phyloP scores from a whole-genome alignment of 495 filamentous ascomycete species.

The Trichoderma virens region DNA sequence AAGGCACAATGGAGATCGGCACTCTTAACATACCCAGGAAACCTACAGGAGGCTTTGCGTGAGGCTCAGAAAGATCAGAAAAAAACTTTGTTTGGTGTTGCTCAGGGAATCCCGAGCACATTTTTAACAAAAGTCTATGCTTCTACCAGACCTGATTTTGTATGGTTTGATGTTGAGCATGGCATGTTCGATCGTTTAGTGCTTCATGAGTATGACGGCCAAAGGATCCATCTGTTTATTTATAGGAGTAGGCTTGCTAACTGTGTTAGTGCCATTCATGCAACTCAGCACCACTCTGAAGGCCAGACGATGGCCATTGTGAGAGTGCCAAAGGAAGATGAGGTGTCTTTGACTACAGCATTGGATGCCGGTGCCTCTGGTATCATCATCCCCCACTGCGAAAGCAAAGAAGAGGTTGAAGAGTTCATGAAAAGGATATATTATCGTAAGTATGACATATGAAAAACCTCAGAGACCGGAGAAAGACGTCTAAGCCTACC shows the following conservation, averaged over 20 bases:
- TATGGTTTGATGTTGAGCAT: constrained; percentile 12
- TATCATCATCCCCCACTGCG: constrained; percentile 15
- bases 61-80: neutral
- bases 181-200: constrained; percentile 11
- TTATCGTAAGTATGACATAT: constrained; percentile 11
- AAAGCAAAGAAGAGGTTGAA: constrained; percentile 12
- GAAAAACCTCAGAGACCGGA: neutral
- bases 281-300: constrained; percentile 15
- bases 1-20: constrained; percentile 12
- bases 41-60: constrained; percentile 11
- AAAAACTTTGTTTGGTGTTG: constrained; percentile 11
- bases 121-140: constrained; percentile 10
- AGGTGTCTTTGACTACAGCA: constrained; percentile 12
- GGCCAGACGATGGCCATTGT: constrained; percentile 14
- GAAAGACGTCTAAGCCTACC: neutral
- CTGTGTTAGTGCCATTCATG: constrained; percentile 10
- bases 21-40: constrained; percentile 14
- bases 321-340: constrained; percentile 14
- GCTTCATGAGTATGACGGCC: constrained; percentile 5
- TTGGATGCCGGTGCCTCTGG: constrained; percentile 15
- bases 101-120: constrained; percentile 10
- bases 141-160: constrained; percentile 9
- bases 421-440: constrained; percentile 11
- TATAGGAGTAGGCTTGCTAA: neutral
- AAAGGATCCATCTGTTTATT: neutral